Conservation (phyloP, 73 alveolate species). For the Vitrella brassicaformis region DNA sequence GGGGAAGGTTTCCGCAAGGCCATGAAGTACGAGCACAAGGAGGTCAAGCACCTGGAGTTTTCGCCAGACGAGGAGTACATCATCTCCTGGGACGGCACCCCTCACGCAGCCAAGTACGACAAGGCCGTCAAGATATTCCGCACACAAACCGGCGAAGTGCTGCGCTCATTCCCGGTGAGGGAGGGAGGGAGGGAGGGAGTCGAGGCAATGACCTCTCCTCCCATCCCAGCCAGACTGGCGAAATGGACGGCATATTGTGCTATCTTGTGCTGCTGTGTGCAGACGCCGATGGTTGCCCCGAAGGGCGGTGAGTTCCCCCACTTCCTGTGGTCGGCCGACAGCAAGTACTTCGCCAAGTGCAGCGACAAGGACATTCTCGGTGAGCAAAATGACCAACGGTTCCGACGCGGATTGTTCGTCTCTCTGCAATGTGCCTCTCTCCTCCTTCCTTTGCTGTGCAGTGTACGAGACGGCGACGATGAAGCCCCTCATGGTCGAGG, state of each 20-base stretch:
- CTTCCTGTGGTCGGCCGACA: conserved; percentile 13
- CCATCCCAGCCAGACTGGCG: too few species aligned
- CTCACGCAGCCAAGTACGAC: conserved; percentile 12
- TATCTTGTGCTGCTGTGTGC: too few species aligned
- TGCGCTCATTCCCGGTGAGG: background rate
- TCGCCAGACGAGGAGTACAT: conserved; percentile 37
- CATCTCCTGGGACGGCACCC: conserved; percentile 22
- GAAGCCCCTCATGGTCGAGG: too few species aligned
- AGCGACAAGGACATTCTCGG: background rate
- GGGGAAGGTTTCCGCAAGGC: conserved; percentile 25
- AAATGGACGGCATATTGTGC: too few species aligned
- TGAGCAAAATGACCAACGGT: too few species aligned
- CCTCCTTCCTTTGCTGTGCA: too few species aligned
- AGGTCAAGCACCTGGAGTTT: conserved; percentile 6
- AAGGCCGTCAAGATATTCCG: background rate
- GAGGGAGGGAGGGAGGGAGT: too few species aligned
- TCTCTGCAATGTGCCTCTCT: too few species aligned
- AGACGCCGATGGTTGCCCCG: conserved; percentile 10
- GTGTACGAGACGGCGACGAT: too few species aligned
- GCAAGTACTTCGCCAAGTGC: background rate
- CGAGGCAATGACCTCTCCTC: too few species aligned
- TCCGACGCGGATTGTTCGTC: too few species aligned
- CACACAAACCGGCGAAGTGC: background rate
- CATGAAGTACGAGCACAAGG: conserved; percentile 18
- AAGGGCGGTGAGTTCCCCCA: conserved; percentile 24